Conservation (phyloP, 768 basidiomycete species). For the Tylopilus intermedius region DNA sequence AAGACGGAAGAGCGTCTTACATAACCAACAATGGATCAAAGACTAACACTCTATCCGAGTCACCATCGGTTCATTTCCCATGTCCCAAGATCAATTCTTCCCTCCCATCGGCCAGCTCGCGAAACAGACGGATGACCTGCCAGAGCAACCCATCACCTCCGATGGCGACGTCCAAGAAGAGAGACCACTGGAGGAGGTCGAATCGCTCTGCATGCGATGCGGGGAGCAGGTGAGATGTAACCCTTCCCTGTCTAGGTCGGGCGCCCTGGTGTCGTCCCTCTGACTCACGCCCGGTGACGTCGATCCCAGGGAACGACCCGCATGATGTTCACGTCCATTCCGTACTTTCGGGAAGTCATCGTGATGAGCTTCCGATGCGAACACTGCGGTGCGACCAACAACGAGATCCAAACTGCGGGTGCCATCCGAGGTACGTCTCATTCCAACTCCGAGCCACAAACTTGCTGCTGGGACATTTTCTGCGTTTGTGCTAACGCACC, state of each 20-base stretch:
- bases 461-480: no score
- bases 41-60: no score
- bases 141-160: slow-evolving; percentile 23
- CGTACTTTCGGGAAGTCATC: slow-evolving; percentile 91
- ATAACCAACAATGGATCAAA: slow-evolving; percentile 6
- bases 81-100: slow-evolving; percentile 37
- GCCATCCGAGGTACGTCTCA: slow-evolving; percentile 65
- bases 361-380: slow-evolving; percentile 97
- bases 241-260: no score
- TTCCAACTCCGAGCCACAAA: not conserved
- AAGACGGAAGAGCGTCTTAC: slow-evolving; percentile 7
- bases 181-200: slow-evolving; percentile 73
- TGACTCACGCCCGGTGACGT: not conserved
- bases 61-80: no score
- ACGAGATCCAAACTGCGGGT: slow-evolving; percentile 91
- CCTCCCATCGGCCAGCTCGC: slow-evolving; percentile 57
- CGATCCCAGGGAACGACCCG: slow-evolving; percentile 75
- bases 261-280: no score
- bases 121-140: slow-evolving; percentile 37
- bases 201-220: slow-evolving; percentile 93
- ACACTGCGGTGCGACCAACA: slow-evolving; percentile 84
- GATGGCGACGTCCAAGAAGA: slow-evolving; percentile 35
- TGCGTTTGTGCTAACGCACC: no score
- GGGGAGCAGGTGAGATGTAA: slow-evolving; percentile 66
- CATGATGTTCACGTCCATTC: slow-evolving; percentile 87